A percentile compares a stretch with the other conserved stretches of the same genome.
Conservation (phyloP, 345 rosid genomes). For the Xanthoceras sorbifolium region DNA sequence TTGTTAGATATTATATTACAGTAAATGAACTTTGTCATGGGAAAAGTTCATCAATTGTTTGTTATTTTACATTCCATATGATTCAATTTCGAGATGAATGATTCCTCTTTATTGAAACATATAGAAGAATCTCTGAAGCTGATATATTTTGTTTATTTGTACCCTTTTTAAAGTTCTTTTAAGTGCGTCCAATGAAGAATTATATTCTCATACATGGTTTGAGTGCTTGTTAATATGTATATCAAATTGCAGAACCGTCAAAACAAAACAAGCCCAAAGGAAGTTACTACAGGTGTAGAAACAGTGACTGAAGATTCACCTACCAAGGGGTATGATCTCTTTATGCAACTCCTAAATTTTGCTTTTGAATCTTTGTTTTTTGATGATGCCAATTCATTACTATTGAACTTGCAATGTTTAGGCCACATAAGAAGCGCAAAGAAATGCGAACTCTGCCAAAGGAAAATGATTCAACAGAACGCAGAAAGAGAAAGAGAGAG, state of each 20-base stretch:
- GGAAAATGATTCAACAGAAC: constrained; percentile 18
- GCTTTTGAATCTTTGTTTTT: not conserved
- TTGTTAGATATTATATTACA: not conserved
- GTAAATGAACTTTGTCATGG: not conserved
- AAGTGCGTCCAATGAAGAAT: not conserved
- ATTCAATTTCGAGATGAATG: not conserved
- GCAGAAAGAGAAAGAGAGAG: constrained; percentile 35
- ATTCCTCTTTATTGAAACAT: not conserved
- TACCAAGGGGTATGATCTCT: constrained; percentile 29
- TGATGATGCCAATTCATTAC: not conserved
- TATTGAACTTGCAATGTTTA: constrained; percentile 9
- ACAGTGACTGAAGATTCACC: constrained; percentile 21
- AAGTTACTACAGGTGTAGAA: constrained; percentile 25
- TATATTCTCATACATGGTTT: constrained; percentile 6
- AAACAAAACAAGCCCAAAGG: constrained; percentile 56
- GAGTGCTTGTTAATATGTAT: not conserved
- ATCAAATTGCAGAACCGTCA: constrained; percentile 65
- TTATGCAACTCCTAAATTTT: not conserved
- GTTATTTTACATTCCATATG: not conserved
- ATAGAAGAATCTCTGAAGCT: not conserved
- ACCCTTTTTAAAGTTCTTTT: not conserved
- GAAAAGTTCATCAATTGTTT: not conserved
- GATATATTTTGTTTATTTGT: not conserved
- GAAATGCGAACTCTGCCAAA: constrained; percentile 1
- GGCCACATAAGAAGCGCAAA: constrained; percentile 31